Conservation (phyloP, 345 rosid species). For the Theobroma cacao region DNA sequence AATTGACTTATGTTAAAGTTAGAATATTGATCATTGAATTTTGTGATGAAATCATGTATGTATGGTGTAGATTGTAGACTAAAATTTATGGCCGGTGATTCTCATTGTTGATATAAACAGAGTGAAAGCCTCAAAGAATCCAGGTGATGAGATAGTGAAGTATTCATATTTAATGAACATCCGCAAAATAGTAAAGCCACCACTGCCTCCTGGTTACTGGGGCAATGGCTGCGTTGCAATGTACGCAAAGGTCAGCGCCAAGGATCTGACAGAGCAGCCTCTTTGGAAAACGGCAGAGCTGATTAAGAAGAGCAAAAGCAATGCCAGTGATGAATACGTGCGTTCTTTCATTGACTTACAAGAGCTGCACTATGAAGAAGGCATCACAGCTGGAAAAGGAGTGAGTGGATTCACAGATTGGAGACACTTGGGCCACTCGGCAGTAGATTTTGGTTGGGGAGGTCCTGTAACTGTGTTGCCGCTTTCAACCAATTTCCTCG, state of each 20-base stretch:
- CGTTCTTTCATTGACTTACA: conserved; percentile 78
- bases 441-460: conserved; percentile 90
- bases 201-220: conserved; percentile 73
- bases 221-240: conserved; percentile 85
- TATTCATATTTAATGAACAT: conserved; percentile 67
- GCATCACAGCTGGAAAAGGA: conserved; percentile 49
- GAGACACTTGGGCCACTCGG: conserved; percentile 81
- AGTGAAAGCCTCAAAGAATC: conserved; percentile 50
- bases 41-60: no score
- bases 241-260: conserved; percentile 54
- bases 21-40: no score
- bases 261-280: conserved; percentile 54
- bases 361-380: conserved; percentile 46
- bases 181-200: conserved; percentile 57
- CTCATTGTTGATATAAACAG: conserved; percentile 23
- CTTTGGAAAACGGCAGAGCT: conserved; percentile 73
- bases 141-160: conserved; percentile 47
- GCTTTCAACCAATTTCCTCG: conserved; percentile 54
- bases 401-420: conserved; percentile 94
- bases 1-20: no score
- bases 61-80: no score
- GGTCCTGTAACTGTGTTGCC: conserved; percentile 76
- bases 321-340: conserved; percentile 57
- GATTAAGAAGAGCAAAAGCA: conserved; percentile 71
- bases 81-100: neutral